Conservation (phyloP, 768 basidiomycete species). For the Phaffia tasmanica region DNA sequence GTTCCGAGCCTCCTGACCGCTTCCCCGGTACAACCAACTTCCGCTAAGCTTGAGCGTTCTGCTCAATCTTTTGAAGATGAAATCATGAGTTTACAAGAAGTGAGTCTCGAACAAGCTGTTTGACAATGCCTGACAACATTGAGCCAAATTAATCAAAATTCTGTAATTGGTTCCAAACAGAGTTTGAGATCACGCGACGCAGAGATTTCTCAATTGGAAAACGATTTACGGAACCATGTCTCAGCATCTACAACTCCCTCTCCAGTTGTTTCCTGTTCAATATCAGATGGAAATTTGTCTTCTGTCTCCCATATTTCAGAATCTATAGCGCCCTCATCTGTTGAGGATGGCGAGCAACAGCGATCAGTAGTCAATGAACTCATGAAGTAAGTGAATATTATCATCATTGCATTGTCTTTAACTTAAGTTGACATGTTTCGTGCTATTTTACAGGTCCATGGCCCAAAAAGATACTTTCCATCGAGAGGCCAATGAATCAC, state of each 20-base stretch:
- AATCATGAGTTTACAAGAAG: constrained; percentile 84
- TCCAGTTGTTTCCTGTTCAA: background rate
- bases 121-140: background rate
- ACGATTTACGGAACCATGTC: constrained; percentile 41
- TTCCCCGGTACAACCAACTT: constrained; percentile 37
- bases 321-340: background rate
- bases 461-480: constrained; percentile 91
- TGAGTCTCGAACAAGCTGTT: constrained; percentile 23
- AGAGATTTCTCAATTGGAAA: constrained; percentile 72
- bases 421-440: constrained; percentile 20
- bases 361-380: constrained; percentile 62
- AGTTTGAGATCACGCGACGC: constrained; percentile 80
- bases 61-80: constrained; percentile 80
- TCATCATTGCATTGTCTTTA: background rate
- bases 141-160: background rate
- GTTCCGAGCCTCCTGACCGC: constrained; percentile 55
- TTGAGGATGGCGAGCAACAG: constrained; percentile 51
- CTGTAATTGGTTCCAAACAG: constrained; percentile 27
- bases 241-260: constrained; percentile 3
- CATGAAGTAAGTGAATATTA: constrained; percentile 57
- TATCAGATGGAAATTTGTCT: background rate
- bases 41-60: constrained; percentile 54
- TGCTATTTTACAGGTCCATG: constrained; percentile 60
- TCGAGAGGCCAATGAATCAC: constrained; percentile 60
- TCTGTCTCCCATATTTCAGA: constrained; percentile 1